Conservation (phyloP, 345 rosid species). For the Camelina laxa region DNA sequence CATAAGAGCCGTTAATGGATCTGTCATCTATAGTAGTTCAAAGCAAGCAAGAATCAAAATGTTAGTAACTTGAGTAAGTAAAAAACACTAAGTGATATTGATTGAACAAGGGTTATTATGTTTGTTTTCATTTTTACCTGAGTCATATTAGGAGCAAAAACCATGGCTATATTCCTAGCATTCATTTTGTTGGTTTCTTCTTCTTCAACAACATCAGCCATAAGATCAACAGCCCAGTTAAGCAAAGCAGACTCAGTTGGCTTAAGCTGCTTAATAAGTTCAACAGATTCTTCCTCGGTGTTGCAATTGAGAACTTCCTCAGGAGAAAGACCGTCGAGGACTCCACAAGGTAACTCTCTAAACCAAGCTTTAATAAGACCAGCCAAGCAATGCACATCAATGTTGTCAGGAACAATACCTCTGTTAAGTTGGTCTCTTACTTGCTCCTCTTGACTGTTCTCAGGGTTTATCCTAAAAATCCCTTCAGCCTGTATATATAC, state of each 20-base stretch:
- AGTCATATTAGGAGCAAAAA: constrained; percentile 95
- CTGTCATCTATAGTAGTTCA: constrained; percentile 67
- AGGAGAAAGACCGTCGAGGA: constrained; percentile 95
- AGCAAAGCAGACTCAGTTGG: constrained; percentile 92
- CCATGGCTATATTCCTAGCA: constrained; percentile 96
- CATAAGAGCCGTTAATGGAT: constrained; percentile 94
- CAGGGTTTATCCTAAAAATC: constrained; percentile 93
- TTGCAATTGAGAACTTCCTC: constrained; percentile 87
- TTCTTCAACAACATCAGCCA: constrained; percentile 95
- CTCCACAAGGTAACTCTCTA: constrained; percentile 93
- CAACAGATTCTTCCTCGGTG: constrained; percentile 74
- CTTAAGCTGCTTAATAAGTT: constrained; percentile 78
- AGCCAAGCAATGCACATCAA: constrained; percentile 92
- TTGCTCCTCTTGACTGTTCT: constrained; percentile 90
- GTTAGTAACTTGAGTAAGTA: background rate
- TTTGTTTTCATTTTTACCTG: constrained; percentile 52
- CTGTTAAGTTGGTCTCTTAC: constrained; percentile 90
- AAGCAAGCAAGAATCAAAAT: constrained; percentile 9
- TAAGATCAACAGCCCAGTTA: constrained; percentile 86
- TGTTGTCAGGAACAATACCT: constrained; percentile 83
- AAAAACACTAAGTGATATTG: background rate
- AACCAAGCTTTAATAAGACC: constrained; percentile 99
- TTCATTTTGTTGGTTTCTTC: constrained; percentile 94
- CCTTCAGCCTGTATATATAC: constrained; percentile 75
- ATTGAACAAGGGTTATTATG: background rate